Evolutionary conservation across 441 rosid genomes (phyloP), one percentile per base, ranked within the genome.

Genomic region (Flueggea neowawraea): DNA sequence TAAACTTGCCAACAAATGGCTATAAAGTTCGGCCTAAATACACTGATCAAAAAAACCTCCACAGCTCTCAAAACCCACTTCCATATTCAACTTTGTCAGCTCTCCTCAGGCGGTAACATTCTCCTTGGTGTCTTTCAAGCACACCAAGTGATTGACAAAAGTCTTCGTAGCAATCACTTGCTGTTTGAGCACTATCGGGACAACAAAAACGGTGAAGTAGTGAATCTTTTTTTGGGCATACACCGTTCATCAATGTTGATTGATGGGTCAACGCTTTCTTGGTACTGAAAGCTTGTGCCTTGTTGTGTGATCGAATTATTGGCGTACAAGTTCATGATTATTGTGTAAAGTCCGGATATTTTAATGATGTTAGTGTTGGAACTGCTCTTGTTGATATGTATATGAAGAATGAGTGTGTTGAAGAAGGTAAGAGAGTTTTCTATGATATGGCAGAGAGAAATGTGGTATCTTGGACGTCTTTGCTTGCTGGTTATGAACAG

Each of bases 391-490:
- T 86, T 65, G 94, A 90, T 67, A 77, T 84, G 76, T 88, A 90
- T 68, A 80, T 88, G 82, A 93, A 86, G 71, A 80, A 70, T 14
- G 75, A 71, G 64, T 70, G 75, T 43, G 54, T 85, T 48, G 74
- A 56, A 6, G 78, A 84, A 65, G 97, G 92, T 33, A 86, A 73
- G 69, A 76, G 63, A 65, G 81, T 80, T 12, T 90, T 93, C 57
- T 83, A 81, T 47, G 62, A 73, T 66, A 81, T 90, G 73, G 61
- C 36, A 22, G 66, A 65, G 61, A 82, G 76, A 65, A 91, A 86
- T 66, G 84, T 86, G 3, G 90, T 88, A 54, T 93, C 97, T 6
- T 90, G 98, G 98, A 90, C 89, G 53, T 86, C 89, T 58, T 76
- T 90, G 79, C 82, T 93, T 61, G 77, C 85, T 52, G 97, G 96